Evolutionary conservation across 129 eudicot species (phyloP), one percentile per base, ranked within the genome.

Genomic region (Pulicaria dysenterica): DNA sequence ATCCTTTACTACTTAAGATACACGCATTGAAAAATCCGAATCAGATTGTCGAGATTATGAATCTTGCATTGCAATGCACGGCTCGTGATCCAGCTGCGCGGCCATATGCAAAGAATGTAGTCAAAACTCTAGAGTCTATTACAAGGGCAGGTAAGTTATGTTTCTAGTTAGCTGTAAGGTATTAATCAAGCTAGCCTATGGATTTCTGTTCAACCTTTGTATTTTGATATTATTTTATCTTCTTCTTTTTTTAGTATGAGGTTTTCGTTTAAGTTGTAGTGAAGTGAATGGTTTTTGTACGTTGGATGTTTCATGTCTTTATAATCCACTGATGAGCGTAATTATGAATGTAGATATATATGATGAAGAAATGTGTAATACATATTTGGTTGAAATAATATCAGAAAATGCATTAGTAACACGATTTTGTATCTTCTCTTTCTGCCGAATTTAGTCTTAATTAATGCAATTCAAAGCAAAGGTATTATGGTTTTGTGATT

Each of bases 61-160:
- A 85, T 72, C 64, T 92, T 46, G 94, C 95, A 40, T 83, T 92
- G 13, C 85, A 83, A 47, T 92, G 98, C 85, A 92, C 95, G 36
- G 91, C 90, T 39, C 34, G 55, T 49, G 95, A 92, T 66, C 89
- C 96, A 0, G 74, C 53, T 34, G 88, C 85, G 0, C 77, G 98
- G 45, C 96, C 98, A 11, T 64, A 76, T 48, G 87, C 96, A 1
- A 75, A 43, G 42, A 88, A 89, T 44, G 59, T 89, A 16, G 79
- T 77, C 15, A 85, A 83, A 81, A 80, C 64, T 73, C 74, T 92
- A 56, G 91, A 86, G 40, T 58, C 79, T 15, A 47, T 73, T 39
- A 75, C 47, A 19, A 82, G 65, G 61, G 77, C 90, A 73, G 81
- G 69, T 56, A 67, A 79, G 40, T 48, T 77, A 75, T 87, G 91